Evolutionary conservation across 2,329 filamentous ascomycete genomes (phyloP).

Genomic region (Trichophyton equinum): DNA sequence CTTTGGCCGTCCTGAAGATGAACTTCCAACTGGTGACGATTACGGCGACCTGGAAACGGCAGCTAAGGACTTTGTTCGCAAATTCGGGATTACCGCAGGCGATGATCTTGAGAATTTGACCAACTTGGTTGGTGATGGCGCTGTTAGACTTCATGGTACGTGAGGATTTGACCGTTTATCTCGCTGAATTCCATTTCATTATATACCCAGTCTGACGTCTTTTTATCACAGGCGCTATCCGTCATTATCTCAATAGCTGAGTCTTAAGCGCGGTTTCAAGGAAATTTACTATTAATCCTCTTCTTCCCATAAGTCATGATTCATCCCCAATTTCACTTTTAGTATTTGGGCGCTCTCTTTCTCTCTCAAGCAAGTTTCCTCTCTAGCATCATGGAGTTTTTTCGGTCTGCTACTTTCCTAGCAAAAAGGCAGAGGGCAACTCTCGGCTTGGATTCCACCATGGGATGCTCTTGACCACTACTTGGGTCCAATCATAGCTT

Average conservation of each 20-base stretch:
- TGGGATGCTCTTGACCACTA: not conserved
- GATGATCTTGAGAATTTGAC: slow-evolving; percentile 90
- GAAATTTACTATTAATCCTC: not conserved
- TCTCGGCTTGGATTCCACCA: not conserved
- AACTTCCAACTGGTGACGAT: slow-evolving; percentile 53
- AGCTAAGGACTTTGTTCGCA: slow-evolving; percentile 89
- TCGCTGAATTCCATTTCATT: not conserved
- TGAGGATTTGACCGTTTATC: not conserved
- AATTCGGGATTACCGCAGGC: slow-evolving; percentile 87
- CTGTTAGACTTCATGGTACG: slow-evolving; percentile 62
- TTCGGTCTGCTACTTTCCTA: not conserved
- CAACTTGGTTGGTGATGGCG: slow-evolving; percentile 72
- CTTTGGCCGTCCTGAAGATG: slow-evolving; percentile 85
- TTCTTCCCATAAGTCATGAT: not conserved
- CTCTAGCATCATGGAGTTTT: not conserved
- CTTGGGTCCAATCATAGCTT: not conserved
- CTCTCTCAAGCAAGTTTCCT: not conserved
- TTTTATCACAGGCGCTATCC: slow-evolving; percentile 31
- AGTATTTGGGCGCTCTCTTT: not conserved
- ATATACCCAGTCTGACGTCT: slow-evolving; percentile 7
- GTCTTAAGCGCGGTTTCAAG: not conserved
- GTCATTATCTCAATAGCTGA: slow-evolving; percentile 38
- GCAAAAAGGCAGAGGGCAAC: not conserved
- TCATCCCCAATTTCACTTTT: not conserved
- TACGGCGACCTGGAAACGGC: slow-evolving; percentile 88